Evolutionary conservation across 495 filamentous ascomycete genomes (phyloP).

Genomic region (Annulohypoxylon nitens): DNA sequence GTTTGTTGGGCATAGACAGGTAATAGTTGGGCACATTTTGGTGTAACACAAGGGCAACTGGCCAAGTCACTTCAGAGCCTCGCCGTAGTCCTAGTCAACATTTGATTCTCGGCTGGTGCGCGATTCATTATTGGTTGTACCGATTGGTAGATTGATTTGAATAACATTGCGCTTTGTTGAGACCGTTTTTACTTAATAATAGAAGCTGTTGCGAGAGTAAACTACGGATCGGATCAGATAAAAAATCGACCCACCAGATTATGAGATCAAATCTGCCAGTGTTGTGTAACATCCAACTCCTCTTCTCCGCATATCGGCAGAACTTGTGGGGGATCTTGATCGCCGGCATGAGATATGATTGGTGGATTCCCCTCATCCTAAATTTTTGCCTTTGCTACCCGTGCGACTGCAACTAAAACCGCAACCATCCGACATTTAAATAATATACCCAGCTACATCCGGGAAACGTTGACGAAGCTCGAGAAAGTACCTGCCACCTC

Average conservation of each 20-base stretch:
- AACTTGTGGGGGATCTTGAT: slow-evolving; percentile 40
- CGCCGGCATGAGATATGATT: slow-evolving; percentile 26
- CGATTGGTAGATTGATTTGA: neutral
- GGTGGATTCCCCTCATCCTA: slow-evolving; percentile 41
- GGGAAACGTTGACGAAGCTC: slow-evolving; percentile 28
- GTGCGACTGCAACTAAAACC: slow-evolving; percentile 19
- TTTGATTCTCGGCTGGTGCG: too few relatives aligned
- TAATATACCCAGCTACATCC: slow-evolving; percentile 21
- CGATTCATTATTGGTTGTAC: too few relatives aligned
- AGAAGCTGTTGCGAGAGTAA: neutral
- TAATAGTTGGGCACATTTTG: too few relatives aligned
- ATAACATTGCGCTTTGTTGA: neutral
- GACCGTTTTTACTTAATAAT: neutral
- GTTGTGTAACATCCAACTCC: slow-evolving; percentile 19
- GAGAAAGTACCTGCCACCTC: neutral
- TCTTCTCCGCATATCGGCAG: slow-evolving; percentile 48
- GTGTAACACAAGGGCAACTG: too few relatives aligned
- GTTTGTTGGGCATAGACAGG: too few relatives aligned
- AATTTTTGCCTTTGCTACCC: slow-evolving; percentile 44
- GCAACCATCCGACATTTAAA: slow-evolving; percentile 24
- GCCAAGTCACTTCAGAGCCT: too few relatives aligned
- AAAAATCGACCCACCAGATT: neutral
- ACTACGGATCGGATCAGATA: neutral
- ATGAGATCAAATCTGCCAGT: neutral
- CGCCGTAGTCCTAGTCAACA: too few relatives aligned